These are phyloP conservation scores for Elongisporangium senticosum DNA, from an alignment of 352 stramenopile species.

Conservation along the genomic window DNA sequence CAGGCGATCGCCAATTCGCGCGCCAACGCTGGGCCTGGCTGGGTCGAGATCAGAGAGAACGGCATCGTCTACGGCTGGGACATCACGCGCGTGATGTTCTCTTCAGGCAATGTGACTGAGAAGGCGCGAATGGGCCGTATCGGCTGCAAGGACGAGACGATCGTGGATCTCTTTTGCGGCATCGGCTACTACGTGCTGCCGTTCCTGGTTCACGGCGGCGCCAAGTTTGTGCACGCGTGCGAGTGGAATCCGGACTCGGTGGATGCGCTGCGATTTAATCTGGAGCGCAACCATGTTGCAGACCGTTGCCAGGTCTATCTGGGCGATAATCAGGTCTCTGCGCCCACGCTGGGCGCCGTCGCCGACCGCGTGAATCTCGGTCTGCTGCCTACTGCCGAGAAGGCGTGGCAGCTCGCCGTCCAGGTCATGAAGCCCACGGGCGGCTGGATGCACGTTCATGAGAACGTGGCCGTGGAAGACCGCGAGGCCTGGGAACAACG, in stretches of 20 bases:
- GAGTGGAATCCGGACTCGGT: constrained; percentile 96
- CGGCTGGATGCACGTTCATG: constrained; percentile 95
- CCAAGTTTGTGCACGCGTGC: constrained; percentile 88
- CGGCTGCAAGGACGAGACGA: constrained; percentile 78
- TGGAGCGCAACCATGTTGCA: constrained; percentile 88
- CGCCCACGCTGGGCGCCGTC: constrained; percentile 61
- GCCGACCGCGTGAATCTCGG: constrained; percentile 94
- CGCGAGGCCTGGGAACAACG: constrained; percentile 69
- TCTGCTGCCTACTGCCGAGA: constrained; percentile 92
- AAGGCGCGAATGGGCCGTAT: constrained; percentile 91
- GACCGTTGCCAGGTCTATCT: constrained; percentile 71
- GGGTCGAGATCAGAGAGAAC: constrained; percentile 90
- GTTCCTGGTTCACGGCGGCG: constrained; percentile 89
- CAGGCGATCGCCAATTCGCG: constrained; percentile 28
- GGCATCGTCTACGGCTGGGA: constrained; percentile 94
- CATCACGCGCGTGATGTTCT: constrained; percentile 96
- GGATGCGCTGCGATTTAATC: constrained; percentile 86
- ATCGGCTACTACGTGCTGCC: constrained; percentile 98
- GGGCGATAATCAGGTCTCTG: constrained; percentile 87
- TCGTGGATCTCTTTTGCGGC: constrained; percentile 96
- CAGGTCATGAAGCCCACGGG: constrained; percentile 84
- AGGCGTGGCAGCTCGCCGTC: constrained; percentile 91
- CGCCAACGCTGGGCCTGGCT: constrained; percentile 35
- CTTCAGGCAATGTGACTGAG: constrained; percentile 94
- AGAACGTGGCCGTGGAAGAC: constrained; percentile 90